Conservation (phyloP, 2,329 filamentous ascomycete species). For the Plectosphaerella plurivora region DNA sequence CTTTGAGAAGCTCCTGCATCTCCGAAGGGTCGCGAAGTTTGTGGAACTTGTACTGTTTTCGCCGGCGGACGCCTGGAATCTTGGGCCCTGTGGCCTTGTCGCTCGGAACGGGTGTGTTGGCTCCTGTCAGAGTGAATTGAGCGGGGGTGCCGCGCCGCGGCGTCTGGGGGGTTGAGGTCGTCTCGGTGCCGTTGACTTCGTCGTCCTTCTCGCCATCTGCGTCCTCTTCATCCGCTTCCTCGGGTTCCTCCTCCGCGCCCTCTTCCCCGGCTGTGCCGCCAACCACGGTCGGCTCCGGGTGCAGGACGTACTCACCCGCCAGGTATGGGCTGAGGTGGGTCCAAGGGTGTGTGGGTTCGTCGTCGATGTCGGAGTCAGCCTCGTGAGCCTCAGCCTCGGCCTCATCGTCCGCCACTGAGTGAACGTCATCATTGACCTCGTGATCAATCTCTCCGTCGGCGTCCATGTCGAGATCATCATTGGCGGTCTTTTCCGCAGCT, state of each 20-base stretch:
- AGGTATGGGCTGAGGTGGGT: conserved; percentile 35
- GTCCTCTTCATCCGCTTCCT: neutral
- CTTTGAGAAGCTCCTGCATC: conserved; percentile 42
- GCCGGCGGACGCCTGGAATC: neutral
- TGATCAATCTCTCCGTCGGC: neutral
- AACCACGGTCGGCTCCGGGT: conserved; percentile 25
- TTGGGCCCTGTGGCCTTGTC: neutral
- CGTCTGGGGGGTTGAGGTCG: conserved; percentile 23
- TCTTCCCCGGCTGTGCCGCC: conserved; percentile 3
- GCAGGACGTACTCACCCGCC: conserved; percentile 29
- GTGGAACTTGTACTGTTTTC: conserved; percentile 35
- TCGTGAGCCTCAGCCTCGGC: neutral
- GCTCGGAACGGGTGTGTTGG: conserved; percentile 27
- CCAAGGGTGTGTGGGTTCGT: conserved; percentile 21
- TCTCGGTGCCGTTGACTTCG: conserved; percentile 15
- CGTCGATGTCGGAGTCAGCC: no score
- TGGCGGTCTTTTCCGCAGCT: neutral
- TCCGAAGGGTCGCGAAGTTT: conserved; percentile 47
- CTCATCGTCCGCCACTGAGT: no score
- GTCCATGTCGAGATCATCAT: neutral
- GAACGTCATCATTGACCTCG: no score
- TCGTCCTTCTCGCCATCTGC: conserved; percentile 7
- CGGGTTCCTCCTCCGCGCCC: conserved; percentile 4
- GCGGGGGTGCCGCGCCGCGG: conserved; percentile 28
- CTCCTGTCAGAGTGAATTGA: conserved; percentile 15